These are phyloP conservation scores for Diaporthe eres DNA, from an alignment of 2,329 filamentous ascomycete genomes.

Conservation along the genomic window DNA sequence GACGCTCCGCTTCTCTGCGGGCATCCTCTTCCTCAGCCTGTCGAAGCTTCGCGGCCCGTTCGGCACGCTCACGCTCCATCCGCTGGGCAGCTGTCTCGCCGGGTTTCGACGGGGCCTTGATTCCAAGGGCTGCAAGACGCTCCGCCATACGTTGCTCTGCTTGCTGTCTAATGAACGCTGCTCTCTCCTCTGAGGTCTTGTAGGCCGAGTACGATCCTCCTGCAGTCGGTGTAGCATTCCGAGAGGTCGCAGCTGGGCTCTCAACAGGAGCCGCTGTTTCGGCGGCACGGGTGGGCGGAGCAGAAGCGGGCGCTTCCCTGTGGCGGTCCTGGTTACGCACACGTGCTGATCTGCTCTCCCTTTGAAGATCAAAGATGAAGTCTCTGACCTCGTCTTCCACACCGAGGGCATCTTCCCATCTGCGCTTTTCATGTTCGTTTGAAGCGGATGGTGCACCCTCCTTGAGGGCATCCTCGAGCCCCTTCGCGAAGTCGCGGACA, in stretches of 20 bases:
- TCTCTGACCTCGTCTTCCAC: constrained; percentile 98
- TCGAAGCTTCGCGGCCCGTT: constrained; percentile 87
- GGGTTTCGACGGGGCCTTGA: constrained; percentile 84
- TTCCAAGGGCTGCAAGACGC: constrained; percentile 90
- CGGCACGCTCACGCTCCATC: constrained; percentile 87
- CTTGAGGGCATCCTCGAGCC: constrained; percentile 89
- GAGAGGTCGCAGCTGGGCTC: constrained; percentile 67
- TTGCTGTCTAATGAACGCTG: constrained; percentile 96
- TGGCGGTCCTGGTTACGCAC: constrained; percentile 73
- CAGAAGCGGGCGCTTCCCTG: constrained; percentile 57
- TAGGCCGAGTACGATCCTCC: constrained; percentile 84
- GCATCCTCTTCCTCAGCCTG: constrained; percentile 96
- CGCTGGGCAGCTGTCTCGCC: constrained; percentile 87
- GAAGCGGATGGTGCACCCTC: constrained; percentile 81
- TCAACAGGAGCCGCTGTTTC: constrained; percentile 64
- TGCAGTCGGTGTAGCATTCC: constrained; percentile 66
- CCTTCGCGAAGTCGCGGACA: constrained; percentile 86
- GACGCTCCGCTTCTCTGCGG: constrained; percentile 87
- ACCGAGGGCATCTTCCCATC: constrained; percentile 96
- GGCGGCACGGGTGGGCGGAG: constrained; percentile 58
- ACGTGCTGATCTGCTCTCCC: constrained; percentile 83
- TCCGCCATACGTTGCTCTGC: constrained; percentile 98
- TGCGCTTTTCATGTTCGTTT: constrained; percentile 89
- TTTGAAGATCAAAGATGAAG: constrained; percentile 96
- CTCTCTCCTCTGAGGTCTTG: constrained; percentile 92